Base-by-base conservation (phyloP, 2,329 filamentous ascomycete species). In the Leptographium radiaticola region DNA sequence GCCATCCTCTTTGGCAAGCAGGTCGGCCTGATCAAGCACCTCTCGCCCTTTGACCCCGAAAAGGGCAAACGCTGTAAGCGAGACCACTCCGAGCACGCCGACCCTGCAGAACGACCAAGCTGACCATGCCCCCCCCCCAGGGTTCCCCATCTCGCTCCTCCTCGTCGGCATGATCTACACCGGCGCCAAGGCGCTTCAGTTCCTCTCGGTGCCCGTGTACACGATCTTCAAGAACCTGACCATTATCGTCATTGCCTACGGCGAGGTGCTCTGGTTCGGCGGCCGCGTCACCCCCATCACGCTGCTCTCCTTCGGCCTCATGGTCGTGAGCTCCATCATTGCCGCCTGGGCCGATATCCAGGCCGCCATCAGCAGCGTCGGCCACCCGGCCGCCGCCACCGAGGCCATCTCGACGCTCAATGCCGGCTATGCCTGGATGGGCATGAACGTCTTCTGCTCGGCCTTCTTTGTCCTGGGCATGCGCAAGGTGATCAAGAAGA, bases 191-290 rank as follows among this genome's bases (percentile, higher is more conserved):
- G 89, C 93, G 20, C 82, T 98, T 47, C 89, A 96, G 71, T 97
- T 84, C 71, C 86, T 98, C 57, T 96, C 90, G 36, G 95, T 98
- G 54, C 93, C 93, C 30, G 93, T 98, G 31, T 98, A 98, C 73
- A 98, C 93, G 54, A 98, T 98, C 68, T 98, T 98, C 80, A 98
- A 98, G 80, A 98, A 98, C 74, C 71, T 98, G 75, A 97, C 93
- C 57, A 98, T 95, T 69, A 97, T 98, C 64, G 83, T 97, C 60
- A 98, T 97, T 65, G 93, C 93, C 54, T 98, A 98, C 62, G 93
- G 93, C 62, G 93, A 98, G 72, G 91, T 98, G 34, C 79, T 98
- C 52, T 97, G 91, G 90, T 98, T 98, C 62, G 93, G 93, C 58
- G 91, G 91, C 65, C 89, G 83, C 49, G 91, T 98, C 56, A 90